Evolutionary conservation across 1,284 basidiomycete genomes (phyloP).

Genomic region (Trichosporon faecale): DNA sequence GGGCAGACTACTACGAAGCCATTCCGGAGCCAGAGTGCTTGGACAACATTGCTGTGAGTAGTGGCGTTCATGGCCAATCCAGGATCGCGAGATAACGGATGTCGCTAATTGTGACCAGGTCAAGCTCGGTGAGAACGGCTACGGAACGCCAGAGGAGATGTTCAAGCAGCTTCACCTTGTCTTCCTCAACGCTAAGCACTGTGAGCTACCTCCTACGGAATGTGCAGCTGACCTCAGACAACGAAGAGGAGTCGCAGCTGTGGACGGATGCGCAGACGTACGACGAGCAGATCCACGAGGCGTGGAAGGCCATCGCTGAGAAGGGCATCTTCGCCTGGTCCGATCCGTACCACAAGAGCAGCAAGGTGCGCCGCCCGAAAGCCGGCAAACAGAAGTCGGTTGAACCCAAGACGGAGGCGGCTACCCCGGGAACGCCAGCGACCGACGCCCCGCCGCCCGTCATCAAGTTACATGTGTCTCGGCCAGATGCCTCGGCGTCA

Average conservation of each 20-base stretch:
- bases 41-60: constrained; percentile 46
- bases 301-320: constrained; percentile 33
- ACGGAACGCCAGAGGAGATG: constrained; percentile 41
- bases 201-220: constrained; percentile 26
- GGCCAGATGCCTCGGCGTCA: neutral
- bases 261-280: constrained; percentile 45
- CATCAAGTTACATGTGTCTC: constrained; percentile 20
- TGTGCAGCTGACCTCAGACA: constrained; percentile 34
- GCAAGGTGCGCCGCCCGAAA: constrained; percentile 3
- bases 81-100: neutral
- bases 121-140: constrained; percentile 34
- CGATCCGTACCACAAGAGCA: constrained; percentile 25
- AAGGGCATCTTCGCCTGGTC: constrained; percentile 28
- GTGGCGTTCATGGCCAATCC: neutral
- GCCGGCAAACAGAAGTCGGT: constrained; percentile 12
- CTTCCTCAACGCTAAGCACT: constrained; percentile 52
- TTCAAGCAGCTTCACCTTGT: constrained; percentile 50
- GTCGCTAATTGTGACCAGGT: constrained; percentile 24
- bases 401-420: constrained; percentile 13
- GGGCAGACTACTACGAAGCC: constrained; percentile 48
- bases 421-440: constrained; percentile 9
- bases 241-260: constrained; percentile 47
- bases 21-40: constrained; percentile 50
- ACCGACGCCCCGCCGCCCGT: constrained; percentile 16
- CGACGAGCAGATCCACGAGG: constrained; percentile 36